Conservation (phyloP, 768 basidiomycete genomes). For the Serendipita vermifera region DNA sequence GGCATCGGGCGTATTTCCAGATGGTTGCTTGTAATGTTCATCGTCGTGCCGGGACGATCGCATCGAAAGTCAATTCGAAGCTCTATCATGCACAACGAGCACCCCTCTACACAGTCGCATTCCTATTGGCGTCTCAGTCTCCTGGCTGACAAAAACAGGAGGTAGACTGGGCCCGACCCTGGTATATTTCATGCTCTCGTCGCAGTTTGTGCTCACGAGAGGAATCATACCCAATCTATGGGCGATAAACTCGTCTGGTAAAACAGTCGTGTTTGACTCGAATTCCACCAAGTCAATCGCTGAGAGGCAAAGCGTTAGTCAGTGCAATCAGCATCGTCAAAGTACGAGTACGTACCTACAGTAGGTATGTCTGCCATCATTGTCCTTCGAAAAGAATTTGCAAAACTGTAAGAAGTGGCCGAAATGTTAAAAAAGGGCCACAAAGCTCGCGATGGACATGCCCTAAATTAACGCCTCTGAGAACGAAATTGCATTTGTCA, state of each 20-base stretch:
- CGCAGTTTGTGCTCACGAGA: slow-evolving; percentile 72
- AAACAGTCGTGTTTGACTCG: slow-evolving; percentile 75
- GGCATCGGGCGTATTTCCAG: slow-evolving; percentile 44
- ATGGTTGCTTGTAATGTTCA: slow-evolving; percentile 79
- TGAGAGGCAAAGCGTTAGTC: slow-evolving; percentile 23
- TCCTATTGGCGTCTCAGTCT: slow-evolving; percentile 47
- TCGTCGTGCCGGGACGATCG: slow-evolving; percentile 47
- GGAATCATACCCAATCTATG: slow-evolving; percentile 94
- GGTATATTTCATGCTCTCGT: slow-evolving; percentile 73
- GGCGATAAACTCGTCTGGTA: slow-evolving; percentile 95
- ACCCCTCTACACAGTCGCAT: slow-evolving; percentile 76
- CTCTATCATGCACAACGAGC: slow-evolving; percentile 74
- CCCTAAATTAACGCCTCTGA: slow-evolving; percentile 95
- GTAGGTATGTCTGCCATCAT: slow-evolving; percentile 97
- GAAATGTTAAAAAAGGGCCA: slow-evolving; percentile 8
- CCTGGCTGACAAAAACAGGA: slow-evolving; percentile 9
- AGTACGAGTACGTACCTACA: slow-evolving; percentile 54
- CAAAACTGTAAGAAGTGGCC: slow-evolving; percentile 44
- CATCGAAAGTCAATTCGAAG: slow-evolving; percentile 69
- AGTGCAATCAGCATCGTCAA: neutral
- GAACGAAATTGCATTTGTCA: slow-evolving; percentile 79
- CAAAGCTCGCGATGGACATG: slow-evolving; percentile 30
- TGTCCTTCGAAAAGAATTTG: slow-evolving; percentile 85
- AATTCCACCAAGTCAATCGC: slow-evolving; percentile 97
- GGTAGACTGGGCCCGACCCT: slow-evolving; percentile 34